These are phyloP conservation scores for Yueomyces sinensis DNA, from an alignment of 805 yeast genomes.

Conservation along the genomic window DNA sequence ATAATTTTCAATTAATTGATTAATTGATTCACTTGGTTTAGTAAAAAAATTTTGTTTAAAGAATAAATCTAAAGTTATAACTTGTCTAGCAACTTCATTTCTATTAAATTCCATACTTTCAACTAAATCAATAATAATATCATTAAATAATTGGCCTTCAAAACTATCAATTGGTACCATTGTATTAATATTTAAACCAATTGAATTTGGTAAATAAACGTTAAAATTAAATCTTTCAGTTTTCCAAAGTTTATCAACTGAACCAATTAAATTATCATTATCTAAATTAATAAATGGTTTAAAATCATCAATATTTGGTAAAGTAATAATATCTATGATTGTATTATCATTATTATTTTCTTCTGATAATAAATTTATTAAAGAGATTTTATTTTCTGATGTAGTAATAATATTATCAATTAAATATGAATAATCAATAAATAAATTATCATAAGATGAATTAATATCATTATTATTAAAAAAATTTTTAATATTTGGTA, in stretches of 20 bases:
- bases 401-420: conserved; percentile 19
- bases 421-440: conserved; percentile 29
- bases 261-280: conserved; percentile 19
- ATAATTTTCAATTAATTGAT: conserved; percentile 38
- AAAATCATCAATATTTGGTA: conserved; percentile 28
- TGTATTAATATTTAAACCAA: conserved; percentile 52
- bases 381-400: too few relatives aligned
- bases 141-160: conserved; percentile 55
- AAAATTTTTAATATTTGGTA: conserved; percentile 34
- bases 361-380: too few relatives aligned
- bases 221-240: conserved; percentile 48
- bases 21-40: conserved; percentile 65
- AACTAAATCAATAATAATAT: conserved; percentile 60
- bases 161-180: conserved; percentile 41
- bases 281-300: conserved; percentile 21
- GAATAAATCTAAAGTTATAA: conserved; percentile 58
- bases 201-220: conserved; percentile 38
- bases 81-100: conserved; percentile 72
- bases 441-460: conserved; percentile 20
- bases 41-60: conserved; percentile 57
- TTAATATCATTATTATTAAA: conserved; percentile 32
- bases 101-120: conserved; percentile 81
- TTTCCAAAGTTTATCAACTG: conserved; percentile 56
- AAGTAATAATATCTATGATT: conserved; percentile 4
- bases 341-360: conserved; percentile 23